phyloP scores from a whole-genome alignment of 805 yeast species.

The Saturnispora bothae region DNA sequence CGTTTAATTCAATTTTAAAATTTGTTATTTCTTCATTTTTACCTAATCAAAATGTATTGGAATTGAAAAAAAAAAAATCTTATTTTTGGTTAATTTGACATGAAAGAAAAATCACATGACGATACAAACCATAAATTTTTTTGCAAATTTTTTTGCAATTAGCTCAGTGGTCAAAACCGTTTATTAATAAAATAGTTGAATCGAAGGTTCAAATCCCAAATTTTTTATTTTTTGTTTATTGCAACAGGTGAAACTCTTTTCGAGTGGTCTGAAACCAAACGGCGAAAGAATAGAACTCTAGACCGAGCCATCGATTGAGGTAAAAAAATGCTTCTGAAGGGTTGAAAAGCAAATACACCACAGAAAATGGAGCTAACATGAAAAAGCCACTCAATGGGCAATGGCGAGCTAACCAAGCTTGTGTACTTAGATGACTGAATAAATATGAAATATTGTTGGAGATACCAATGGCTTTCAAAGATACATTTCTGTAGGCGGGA shows the following conservation, averaged over 20 bases:
- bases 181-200: neutral
- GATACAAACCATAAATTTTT: neutral
- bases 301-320: neutral
- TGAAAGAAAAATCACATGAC: no score
- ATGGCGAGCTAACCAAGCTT: no score
- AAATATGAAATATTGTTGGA: no score
- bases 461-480: no score
- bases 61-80: neutral
- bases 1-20: neutral
- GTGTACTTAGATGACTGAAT: no score
- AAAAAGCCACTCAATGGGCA: no score
- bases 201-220: neutral
- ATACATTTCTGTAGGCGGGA: no score
- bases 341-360: neutral
- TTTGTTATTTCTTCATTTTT: no score
- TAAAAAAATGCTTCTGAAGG: neutral
- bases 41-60: neutral
- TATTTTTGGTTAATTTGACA: neutral
- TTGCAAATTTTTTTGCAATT: neutral
- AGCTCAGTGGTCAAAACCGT: neutral
- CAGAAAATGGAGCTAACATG: no score
- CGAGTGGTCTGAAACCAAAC: neutral
- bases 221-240: no score
- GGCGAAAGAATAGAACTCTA: neutral
- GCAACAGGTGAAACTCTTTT: no score